These are phyloP conservation scores for Psilocybe mexicana DNA, from an alignment of 1,284 basidiomycete species.

Conservation along the genomic window DNA sequence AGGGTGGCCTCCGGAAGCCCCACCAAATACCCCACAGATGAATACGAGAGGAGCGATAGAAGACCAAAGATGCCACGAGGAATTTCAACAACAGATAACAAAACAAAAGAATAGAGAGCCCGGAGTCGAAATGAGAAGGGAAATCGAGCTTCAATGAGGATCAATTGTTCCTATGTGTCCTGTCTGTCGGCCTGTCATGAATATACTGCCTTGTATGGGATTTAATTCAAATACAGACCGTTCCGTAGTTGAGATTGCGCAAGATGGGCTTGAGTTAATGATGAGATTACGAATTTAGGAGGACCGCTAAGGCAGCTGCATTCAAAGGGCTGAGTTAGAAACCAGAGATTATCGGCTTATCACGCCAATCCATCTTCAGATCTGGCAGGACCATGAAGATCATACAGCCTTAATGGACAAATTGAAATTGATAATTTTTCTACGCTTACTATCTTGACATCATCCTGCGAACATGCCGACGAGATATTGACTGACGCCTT, in stretches of 20 bases:
- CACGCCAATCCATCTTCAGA: slow-evolving; percentile 23
- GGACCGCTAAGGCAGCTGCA: slow-evolving; percentile 19
- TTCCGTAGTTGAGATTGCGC: slow-evolving; percentile 15
- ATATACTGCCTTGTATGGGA: slow-evolving; percentile 11
- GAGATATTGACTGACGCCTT: slow-evolving; percentile 88
- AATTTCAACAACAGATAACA: not conserved
- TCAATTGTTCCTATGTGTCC: slow-evolving; percentile 4
- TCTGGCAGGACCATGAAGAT: slow-evolving; percentile 13
- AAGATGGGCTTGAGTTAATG: slow-evolving; percentile 13
- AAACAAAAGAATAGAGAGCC: not conserved
- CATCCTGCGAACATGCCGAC: slow-evolving; percentile 87
- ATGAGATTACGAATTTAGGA: slow-evolving; percentile 17
- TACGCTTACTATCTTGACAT: slow-evolving; percentile 17
- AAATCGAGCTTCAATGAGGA: not conserved
- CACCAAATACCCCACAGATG: not conserved
- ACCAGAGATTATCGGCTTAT: slow-evolving; percentile 27
- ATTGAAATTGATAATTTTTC: slow-evolving; percentile 15
- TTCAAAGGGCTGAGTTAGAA: slow-evolving; percentile 22
- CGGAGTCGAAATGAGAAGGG: not conserved
- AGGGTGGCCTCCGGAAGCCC: slow-evolving; percentile 2
- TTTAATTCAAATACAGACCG: slow-evolving; percentile 16
- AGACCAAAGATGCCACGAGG: not conserved
- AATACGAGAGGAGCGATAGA: not conserved
- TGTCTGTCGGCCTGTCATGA: slow-evolving; percentile 1
- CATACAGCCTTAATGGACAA: slow-evolving; percentile 9